phyloP scores from a whole-genome alignment of 1,139 yeast species.

The Meyerozyma guilliermondii region DNA sequence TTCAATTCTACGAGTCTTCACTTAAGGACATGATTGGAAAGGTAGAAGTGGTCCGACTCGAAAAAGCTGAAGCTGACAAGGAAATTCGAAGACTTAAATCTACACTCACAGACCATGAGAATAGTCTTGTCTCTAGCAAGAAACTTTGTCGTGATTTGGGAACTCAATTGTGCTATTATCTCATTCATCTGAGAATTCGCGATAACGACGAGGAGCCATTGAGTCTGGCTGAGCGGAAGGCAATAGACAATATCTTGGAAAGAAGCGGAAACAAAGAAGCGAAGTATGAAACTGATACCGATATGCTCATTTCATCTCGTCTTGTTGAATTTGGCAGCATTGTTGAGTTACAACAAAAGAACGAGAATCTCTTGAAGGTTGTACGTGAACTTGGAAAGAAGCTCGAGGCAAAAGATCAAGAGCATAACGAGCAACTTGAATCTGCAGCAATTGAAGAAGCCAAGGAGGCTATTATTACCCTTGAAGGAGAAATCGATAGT shows the following conservation, averaged over 20 bases:
- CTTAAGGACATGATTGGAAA: slow-evolving; percentile 36
- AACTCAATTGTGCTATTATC: slow-evolving; percentile 68
- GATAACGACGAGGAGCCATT: slow-evolving; percentile 52
- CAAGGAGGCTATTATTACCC: slow-evolving; percentile 62
- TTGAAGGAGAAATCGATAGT: slow-evolving; percentile 58
- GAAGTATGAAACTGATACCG: slow-evolving; percentile 57
- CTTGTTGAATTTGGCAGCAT: slow-evolving; percentile 65
- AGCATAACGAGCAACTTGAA: slow-evolving; percentile 41
- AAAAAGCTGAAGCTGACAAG: slow-evolving; percentile 38
- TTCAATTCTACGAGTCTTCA: slow-evolving; percentile 38
- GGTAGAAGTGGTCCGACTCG: slow-evolving; percentile 32
- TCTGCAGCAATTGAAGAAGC: slow-evolving; percentile 69
- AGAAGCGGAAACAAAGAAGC: slow-evolving; percentile 26
- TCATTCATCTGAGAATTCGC: slow-evolving; percentile 61
- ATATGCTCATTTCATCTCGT: slow-evolving; percentile 63
- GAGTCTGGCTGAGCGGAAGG: slow-evolving; percentile 50
- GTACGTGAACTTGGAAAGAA: slow-evolving; percentile 66
- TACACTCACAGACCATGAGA: slow-evolving; percentile 32
- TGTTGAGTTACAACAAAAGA: slow-evolving; percentile 66
- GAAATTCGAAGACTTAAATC: slow-evolving; percentile 28
- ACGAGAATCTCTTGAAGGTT: slow-evolving; percentile 62
- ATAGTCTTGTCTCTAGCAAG: slow-evolving; percentile 40
- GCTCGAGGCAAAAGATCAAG: slow-evolving; percentile 49
- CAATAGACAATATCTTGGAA: slow-evolving; percentile 41
- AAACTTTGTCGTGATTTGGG: slow-evolving; percentile 69